A percentile compares a stretch with the other conserved stretches of the same genome.
Conservation (phyloP, 257 asterid genomes). For the Buddleja alternifolia region DNA sequence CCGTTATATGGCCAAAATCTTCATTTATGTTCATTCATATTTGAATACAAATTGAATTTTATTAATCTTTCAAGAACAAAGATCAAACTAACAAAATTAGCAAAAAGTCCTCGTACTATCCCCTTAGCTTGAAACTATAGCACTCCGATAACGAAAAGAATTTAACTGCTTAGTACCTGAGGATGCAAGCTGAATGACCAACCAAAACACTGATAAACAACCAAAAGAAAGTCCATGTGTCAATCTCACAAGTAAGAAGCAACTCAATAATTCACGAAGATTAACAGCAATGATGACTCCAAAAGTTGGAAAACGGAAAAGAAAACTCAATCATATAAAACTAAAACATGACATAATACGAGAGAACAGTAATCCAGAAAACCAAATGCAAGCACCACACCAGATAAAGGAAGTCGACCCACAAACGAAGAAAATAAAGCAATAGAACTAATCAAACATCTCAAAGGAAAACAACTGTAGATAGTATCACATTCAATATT, state of each 20-base stretch:
- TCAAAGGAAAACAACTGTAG: background rate
- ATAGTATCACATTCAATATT: conserved; percentile 1
- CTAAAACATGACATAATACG: background rate
- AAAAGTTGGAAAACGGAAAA: background rate
- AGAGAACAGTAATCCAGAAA: background rate
- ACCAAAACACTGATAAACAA: background rate
- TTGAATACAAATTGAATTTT: too few relatives aligned
- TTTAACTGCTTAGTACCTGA: background rate
- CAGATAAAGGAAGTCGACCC: background rate
- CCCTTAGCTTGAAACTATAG: too few relatives aligned
- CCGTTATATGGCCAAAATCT: background rate
- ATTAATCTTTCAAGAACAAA: too few relatives aligned
- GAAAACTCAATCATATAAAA: background rate
- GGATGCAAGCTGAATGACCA: background rate
- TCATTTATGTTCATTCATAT: background rate
- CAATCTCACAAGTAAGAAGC: conserved; percentile 5
- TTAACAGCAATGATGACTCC: background rate
- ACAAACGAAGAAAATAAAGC: background rate
- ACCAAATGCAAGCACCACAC: background rate
- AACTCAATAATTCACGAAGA: background rate
- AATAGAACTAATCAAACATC: conserved; percentile 11
- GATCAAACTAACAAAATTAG: too few relatives aligned
- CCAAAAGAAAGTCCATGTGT: background rate
- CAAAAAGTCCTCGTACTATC: too few relatives aligned
- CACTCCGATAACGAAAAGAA: too few relatives aligned